Conservation (phyloP, 106 monocot species). For the Triglochin maritima region DNA sequence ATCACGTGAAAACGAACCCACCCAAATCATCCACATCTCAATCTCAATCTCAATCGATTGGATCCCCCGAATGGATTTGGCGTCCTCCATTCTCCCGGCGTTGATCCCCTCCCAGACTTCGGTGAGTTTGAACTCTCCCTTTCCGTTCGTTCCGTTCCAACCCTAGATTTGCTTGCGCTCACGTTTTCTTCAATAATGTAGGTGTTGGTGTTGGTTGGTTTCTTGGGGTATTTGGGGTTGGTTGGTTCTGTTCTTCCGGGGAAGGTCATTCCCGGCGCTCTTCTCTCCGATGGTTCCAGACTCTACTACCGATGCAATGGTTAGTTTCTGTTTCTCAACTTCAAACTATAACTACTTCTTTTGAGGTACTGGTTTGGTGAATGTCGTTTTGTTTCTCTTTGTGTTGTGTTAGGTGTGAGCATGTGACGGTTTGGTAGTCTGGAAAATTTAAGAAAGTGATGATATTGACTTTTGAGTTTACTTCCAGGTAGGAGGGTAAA, state of each 20-base stretch:
- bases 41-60: too few relatives aligned
- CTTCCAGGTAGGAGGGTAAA: too few relatives aligned
- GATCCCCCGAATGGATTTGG: neutral
- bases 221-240: conserved; percentile 49
- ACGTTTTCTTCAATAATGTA: conserved; percentile 4
- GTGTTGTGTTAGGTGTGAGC: neutral
- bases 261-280: conserved; percentile 62
- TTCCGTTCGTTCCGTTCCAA: neutral
- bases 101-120: conserved; percentile 34
- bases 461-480: too few relatives aligned
- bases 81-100: conserved; percentile 12
- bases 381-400: neutral
- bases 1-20: too few relatives aligned
- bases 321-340: conserved; percentile 1
- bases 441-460: too few relatives aligned
- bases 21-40: too few relatives aligned
- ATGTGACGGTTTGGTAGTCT: too few relatives aligned
- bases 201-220: conserved; percentile 42
- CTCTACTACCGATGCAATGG: conserved; percentile 85
- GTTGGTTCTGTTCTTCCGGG: conserved; percentile 66
- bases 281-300: conserved; percentile 71
- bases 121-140: conserved; percentile 8
- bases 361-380: neutral
- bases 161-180: neutral
- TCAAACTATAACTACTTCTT: neutral